These are phyloP conservation scores for Hebeloma cylindrosporum DNA, from an alignment of 768 basidiomycete species.

Conservation along the genomic window DNA sequence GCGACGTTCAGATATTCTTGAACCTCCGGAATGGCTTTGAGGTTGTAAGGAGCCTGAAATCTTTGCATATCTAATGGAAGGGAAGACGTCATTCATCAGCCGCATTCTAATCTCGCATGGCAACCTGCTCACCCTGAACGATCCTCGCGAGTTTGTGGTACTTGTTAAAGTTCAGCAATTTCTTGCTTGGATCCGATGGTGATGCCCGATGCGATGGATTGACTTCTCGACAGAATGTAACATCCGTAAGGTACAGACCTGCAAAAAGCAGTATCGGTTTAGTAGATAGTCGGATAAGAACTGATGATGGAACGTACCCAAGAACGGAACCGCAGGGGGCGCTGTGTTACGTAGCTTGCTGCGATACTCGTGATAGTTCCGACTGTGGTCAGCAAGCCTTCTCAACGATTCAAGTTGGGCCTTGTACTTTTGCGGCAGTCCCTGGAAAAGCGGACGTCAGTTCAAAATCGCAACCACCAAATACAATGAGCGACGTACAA, in stretches of 20 bases:
- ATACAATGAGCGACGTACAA: constrained; percentile 49
- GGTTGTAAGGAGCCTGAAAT: constrained; percentile 83
- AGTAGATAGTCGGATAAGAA: background rate
- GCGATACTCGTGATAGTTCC: constrained; percentile 92
- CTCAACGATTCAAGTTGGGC: constrained; percentile 75
- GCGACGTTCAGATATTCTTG: constrained; percentile 75
- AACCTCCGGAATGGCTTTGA: constrained; percentile 88
- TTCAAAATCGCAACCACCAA: background rate
- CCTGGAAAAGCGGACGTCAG: constrained; percentile 41
- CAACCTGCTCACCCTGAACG: constrained; percentile 83
- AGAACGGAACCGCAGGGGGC: constrained; percentile 92
- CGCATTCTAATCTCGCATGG: background rate
- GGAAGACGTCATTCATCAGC: background rate
- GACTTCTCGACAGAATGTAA: constrained; percentile 95
- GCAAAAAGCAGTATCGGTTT: constrained; percentile 12
- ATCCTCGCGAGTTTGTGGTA: constrained; percentile 90
- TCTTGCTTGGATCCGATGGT: constrained; percentile 70
- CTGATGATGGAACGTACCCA: constrained; percentile 53
- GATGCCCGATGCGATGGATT: constrained; percentile 85
- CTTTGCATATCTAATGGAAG: constrained; percentile 75
- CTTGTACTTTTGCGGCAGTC: constrained; percentile 83
- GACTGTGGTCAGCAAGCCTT: constrained; percentile 85
- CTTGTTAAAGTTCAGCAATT: constrained; percentile 94
- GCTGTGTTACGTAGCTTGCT: constrained; percentile 81
- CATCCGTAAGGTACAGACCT: constrained; percentile 87